Conservation (phyloP, 1,284 basidiomycete genomes). For the Omphalotus olearius region DNA sequence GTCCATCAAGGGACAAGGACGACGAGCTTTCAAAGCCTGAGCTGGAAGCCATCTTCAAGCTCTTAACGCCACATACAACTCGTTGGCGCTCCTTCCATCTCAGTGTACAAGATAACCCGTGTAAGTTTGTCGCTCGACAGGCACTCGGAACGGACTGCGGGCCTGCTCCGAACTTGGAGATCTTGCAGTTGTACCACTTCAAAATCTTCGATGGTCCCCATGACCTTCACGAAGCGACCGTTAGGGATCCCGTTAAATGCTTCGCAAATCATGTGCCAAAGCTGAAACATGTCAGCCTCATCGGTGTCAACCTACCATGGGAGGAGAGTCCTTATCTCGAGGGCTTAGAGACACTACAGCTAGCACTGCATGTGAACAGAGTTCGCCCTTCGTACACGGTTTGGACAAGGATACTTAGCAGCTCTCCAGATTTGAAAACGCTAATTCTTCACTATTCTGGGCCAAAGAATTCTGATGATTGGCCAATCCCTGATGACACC, state of each 20-base stretch:
- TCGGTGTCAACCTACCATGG: constrained; percentile 64
- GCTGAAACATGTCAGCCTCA: constrained; percentile 50
- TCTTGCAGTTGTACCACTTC: constrained; percentile 60
- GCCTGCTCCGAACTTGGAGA: constrained; percentile 46
- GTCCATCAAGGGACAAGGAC: constrained; percentile 21
- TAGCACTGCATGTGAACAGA: constrained; percentile 55
- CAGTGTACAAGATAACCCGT: constrained; percentile 51
- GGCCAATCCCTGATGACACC: constrained; percentile 14
- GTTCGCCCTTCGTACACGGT: constrained; percentile 49
- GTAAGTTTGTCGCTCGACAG: constrained; percentile 48
- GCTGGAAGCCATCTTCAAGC: constrained; percentile 42
- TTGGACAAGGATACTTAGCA: constrained; percentile 48
- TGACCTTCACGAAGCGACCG: constrained; percentile 47
- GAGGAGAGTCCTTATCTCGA: constrained; percentile 45
- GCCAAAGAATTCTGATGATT: constrained; percentile 17
- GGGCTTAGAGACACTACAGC: constrained; percentile 45
- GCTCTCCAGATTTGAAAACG: constrained; percentile 40
- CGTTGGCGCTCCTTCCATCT: constrained; percentile 56
- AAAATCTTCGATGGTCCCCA: constrained; percentile 49
- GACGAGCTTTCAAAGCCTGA: constrained; percentile 32
- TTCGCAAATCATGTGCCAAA: constrained; percentile 46
- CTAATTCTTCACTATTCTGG: constrained; percentile 57
- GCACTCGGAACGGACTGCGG: constrained; percentile 40
- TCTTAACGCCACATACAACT: constrained; percentile 42
- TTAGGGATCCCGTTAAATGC: constrained; percentile 50